Conservation (phyloP, 352 stramenopile species). For the Globisporangium takayamanum region DNA sequence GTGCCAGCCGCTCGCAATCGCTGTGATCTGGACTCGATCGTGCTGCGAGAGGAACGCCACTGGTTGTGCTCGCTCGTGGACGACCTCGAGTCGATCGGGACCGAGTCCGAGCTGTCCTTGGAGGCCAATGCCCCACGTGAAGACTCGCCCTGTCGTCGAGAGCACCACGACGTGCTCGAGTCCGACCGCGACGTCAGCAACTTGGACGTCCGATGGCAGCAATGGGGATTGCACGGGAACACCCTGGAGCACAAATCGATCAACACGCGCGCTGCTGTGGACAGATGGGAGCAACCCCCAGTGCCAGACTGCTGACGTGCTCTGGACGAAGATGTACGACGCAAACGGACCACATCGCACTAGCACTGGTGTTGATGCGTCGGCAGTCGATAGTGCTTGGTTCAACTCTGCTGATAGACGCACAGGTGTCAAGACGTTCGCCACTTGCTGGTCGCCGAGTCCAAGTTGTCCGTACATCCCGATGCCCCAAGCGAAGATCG, state of each 20-base stretch:
- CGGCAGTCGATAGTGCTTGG: constrained; percentile 5
- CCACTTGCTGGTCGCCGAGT: constrained; percentile 20
- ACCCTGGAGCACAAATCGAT: constrained; percentile 13
- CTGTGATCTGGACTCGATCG: constrained; percentile 8
- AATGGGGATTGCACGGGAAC: constrained; percentile 13
- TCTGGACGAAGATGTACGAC: constrained; percentile 20
- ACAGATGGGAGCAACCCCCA: constrained; percentile 25
- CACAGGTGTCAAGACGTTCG: constrained; percentile 18
- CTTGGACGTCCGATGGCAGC: constrained; percentile 6
- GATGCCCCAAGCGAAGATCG: constrained; percentile 28
- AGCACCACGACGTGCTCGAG: constrained; percentile 29
- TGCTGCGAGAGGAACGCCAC: constrained; percentile 24
- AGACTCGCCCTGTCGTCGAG: constrained; percentile 20
- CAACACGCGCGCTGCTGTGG: not conserved
- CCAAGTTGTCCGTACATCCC: constrained; percentile 44
- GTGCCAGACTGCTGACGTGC: constrained; percentile 21
- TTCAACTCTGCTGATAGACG: constrained; percentile 10
- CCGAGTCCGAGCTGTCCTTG: constrained; percentile 32
- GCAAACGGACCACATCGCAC: constrained; percentile 31
- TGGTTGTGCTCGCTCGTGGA: constrained; percentile 9
- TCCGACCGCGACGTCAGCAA: constrained; percentile 21
- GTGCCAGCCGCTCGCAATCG: constrained; percentile 28
- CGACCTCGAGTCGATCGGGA: constrained; percentile 9
- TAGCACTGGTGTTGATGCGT: not conserved
- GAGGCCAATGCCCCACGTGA: constrained; percentile 27